Conservation (phyloP, 345 rosid species). For the Salix arbutifolia region DNA sequence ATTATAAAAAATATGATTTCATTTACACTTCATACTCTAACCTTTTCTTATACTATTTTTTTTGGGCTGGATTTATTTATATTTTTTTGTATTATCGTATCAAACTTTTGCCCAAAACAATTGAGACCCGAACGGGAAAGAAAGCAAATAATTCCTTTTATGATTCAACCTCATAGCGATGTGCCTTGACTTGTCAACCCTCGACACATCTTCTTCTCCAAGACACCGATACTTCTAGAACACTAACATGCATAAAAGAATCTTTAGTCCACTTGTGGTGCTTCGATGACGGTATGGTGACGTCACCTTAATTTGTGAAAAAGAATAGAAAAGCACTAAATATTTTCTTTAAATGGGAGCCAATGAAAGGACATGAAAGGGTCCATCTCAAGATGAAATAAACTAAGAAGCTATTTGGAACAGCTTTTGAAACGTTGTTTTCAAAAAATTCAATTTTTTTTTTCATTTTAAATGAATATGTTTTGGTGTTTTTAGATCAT, state of each 20-base stretch:
- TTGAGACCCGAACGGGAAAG: background rate
- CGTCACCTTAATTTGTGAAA: background rate
- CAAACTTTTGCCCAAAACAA: background rate
- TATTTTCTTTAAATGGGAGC: background rate
- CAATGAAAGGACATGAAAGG: background rate
- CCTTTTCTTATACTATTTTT: background rate
- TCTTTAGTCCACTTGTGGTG: background rate
- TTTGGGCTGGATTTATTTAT: background rate
- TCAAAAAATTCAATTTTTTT: too few relatives aligned
- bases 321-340: background rate
- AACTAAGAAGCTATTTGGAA: background rate
- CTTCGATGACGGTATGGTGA: background rate
- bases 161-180: background rate
- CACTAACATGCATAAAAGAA: background rate
- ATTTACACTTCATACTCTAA: background rate
- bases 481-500: too few relatives aligned
- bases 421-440: too few relatives aligned
- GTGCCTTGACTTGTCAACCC: background rate
- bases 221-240: background rate
- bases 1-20: background rate
- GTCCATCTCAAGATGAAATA: background rate
- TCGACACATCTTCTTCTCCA: background rate
- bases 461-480: too few relatives aligned
- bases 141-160: background rate
- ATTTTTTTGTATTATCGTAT: background rate